Evolutionary conservation across 495 filamentous ascomycete species (phyloP).

Genomic region (Aspergillus carlsbadensis): DNA sequence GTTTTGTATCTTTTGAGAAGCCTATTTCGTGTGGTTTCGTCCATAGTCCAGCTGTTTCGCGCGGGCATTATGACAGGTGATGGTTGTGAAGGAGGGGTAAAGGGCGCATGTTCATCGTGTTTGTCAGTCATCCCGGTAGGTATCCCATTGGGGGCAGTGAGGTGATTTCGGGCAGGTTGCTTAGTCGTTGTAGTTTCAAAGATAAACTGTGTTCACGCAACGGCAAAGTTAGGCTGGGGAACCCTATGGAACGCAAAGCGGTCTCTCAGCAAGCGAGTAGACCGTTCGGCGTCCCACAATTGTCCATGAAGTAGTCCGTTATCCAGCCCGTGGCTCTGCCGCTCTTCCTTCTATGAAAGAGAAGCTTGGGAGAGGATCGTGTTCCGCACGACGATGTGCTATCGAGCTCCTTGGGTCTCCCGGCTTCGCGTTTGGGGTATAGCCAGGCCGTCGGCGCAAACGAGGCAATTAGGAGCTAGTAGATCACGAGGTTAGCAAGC

Average conservation of each 20-base stretch:
- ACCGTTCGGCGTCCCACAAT: constrained; percentile 54
- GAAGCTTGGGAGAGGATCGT: background rate
- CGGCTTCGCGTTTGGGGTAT: background rate
- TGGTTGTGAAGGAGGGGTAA: constrained; percentile 29
- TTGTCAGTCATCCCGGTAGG: constrained; percentile 43
- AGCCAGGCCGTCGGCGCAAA: background rate
- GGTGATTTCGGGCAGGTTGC: constrained; percentile 10
- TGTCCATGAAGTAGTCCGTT: constrained; percentile 33
- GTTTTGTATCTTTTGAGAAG: constrained; percentile 48
- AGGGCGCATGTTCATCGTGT: constrained; percentile 45
- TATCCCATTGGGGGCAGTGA: constrained; percentile 33
- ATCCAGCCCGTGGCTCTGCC: constrained; percentile 14
- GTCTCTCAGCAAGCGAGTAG: constrained; percentile 49
- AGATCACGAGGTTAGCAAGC: background rate
- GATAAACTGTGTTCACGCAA: constrained; percentile 7
- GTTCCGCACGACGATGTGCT: background rate
- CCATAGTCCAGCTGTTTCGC: constrained; percentile 38
- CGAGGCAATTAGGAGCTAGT: background rate
- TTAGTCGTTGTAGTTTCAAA: constrained; percentile 14
- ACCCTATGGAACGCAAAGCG: constrained; percentile 55
- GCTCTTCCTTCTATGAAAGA: constrained; percentile 9
- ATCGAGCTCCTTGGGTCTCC: no score
- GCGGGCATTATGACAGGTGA: constrained; percentile 35
- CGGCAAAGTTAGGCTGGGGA: constrained; percentile 40
- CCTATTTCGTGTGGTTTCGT: constrained; percentile 39